Base-by-base conservation (phyloP, 2,329 filamentous ascomycete genomes). In the Colletotrichum simmondsii region DNA sequence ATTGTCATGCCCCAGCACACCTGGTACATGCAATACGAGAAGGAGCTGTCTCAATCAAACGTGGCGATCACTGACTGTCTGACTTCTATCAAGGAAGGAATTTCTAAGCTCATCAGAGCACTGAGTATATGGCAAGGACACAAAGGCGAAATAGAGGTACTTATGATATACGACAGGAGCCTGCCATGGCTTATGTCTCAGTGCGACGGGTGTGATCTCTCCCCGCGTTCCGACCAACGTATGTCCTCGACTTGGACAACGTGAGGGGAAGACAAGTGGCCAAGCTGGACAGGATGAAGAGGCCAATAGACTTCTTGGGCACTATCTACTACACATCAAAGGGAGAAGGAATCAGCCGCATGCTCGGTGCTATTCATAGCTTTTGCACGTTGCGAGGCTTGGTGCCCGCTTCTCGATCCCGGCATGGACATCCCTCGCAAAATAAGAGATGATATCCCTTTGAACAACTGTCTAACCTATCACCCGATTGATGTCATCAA, bases 321-420 rank as follows among this genome's bases (percentile, higher is more conserved):
- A 62, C 3, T 22, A 30, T 3, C 30, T 32, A 2, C 4, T 16
- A 14, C 12, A 32, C 28, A 19, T 8, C 42, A 24, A 11, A 12
- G 2, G 5, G n/a, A 12, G 46, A 24, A 26, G 46, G 4, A 53
- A 53, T 12, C 5, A 3, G 28, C 12, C 19, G 28, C 19, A 16
- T 37, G 12, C 22, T 22, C 37, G 19, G 5, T 49, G 19, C 49
- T 64, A 64, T 69, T 65, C 60, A 57, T 57, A 57, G 65, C 24
- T 16, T 22, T 37, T 69, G 53, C 56, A 65, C 46, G 56, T 61
- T 60, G 60, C 42, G 11, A 37, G 24, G 26, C n/a, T 14, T 63
- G 24, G 19, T 30, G 22, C 19, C 66, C 19, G 37, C n/a, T 59
- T 46, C 19, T 7, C 28, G 24, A 46, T 26, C 10, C n/a, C 66